Evolutionary conservation across 306 rosid species (phyloP).

Genomic region (Canavalia ensiformis): DNA sequence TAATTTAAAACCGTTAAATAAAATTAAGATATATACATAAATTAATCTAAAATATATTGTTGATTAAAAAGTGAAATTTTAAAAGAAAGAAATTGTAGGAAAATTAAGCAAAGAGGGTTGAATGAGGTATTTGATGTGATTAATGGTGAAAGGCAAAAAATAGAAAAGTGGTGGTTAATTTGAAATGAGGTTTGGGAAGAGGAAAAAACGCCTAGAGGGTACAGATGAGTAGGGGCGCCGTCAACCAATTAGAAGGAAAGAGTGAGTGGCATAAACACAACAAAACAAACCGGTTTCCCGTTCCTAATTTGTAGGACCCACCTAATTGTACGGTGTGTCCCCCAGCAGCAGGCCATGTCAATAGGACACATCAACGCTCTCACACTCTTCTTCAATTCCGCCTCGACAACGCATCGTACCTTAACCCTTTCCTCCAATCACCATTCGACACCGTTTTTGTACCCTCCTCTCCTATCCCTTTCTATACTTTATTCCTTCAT

Average conservation of each 20-base stretch:
- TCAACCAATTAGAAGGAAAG: constrained; percentile 49
- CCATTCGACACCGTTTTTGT: constrained; percentile 54
- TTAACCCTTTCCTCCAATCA: constrained; percentile 3
- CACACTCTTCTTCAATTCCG: constrained; percentile 3
- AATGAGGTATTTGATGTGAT: too few species aligned
- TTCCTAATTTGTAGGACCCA: not conserved
- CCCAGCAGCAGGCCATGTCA: constrained; percentile 33
- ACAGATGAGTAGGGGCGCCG: constrained; percentile 44
- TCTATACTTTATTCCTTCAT: not conserved
- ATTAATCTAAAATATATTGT: too few species aligned
- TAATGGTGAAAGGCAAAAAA: too few species aligned
- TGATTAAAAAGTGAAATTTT: too few species aligned
- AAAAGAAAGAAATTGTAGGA: too few species aligned
- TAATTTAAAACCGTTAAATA: too few species aligned
- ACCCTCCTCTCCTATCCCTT: not conserved
- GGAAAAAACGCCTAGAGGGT: not conserved
- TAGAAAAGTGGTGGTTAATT: too few species aligned
- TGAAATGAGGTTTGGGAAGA: too few species aligned
- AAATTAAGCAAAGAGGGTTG: too few species aligned
- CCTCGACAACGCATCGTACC: constrained; percentile 49
- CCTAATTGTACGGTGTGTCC: constrained; percentile 51
- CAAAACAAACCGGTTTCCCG: constrained; percentile 24
- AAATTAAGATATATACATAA: too few species aligned
- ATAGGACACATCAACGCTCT: constrained; percentile 37
- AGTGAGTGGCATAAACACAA: constrained; percentile 34